Evolutionary conservation across 345 rosid genomes (phyloP).

Genomic region (Brassica incana): DNA sequence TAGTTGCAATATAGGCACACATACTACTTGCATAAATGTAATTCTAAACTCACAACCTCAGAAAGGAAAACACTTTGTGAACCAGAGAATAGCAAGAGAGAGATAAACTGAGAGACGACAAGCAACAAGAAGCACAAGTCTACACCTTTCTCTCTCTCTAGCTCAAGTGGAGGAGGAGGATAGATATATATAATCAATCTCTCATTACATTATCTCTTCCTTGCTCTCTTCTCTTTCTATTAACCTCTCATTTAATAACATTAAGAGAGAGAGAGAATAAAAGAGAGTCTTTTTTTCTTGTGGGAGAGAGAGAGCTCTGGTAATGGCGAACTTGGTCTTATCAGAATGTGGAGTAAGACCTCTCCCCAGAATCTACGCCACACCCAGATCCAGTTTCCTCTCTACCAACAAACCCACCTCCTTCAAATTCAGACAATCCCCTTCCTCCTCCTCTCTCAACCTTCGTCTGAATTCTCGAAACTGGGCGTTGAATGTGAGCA

Average conservation of each 20-base stretch:
- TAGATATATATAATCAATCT: not conserved
- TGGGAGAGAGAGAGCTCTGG: constrained; percentile 42
- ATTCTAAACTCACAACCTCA: constrained; percentile 1
- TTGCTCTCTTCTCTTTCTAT: not conserved
- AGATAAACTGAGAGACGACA: constrained; percentile 14
- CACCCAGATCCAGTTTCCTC: constrained; percentile 46
- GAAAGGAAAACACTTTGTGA: constrained; percentile 8
- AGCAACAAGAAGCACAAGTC: constrained; percentile 34
- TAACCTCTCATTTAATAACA: constrained; percentile 23
- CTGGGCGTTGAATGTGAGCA: constrained; percentile 62
- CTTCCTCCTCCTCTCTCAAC: constrained; percentile 9
- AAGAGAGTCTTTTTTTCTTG: constrained; percentile 7
- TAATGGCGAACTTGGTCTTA: constrained; percentile 74
- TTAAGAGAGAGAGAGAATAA: not conserved
- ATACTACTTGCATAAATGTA: not conserved
- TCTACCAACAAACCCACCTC: constrained; percentile 36
- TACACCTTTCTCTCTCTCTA: constrained; percentile 9
- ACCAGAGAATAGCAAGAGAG: constrained; percentile 3
- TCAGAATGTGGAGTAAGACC: constrained; percentile 79
- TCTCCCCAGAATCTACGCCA: constrained; percentile 51
- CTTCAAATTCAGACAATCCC: constrained; percentile 22
- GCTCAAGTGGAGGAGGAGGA: constrained; percentile 19
- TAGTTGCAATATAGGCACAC: not conserved
- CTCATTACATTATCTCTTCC: constrained; percentile 35
- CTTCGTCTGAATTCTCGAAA: constrained; percentile 43